Evolutionary conservation across 2,329 filamentous ascomycete species (phyloP).

Genomic region (Gyromitra esculenta): DNA sequence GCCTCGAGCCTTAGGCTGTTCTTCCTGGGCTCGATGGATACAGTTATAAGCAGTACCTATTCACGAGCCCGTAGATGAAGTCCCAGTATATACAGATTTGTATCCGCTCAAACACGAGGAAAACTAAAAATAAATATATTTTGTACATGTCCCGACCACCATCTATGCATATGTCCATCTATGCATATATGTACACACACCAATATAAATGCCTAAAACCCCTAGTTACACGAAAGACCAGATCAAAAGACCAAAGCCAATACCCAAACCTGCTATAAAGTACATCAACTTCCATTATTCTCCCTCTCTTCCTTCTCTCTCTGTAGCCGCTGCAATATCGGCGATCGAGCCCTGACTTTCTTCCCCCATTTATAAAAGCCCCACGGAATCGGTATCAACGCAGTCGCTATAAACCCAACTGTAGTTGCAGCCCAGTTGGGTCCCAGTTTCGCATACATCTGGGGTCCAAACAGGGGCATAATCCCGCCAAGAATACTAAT

Average conservation of each 20-base stretch:
- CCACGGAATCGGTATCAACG: conserved; percentile 80
- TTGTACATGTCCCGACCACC: neutral
- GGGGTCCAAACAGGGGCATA: conserved; percentile 77
- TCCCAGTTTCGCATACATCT: conserved; percentile 75
- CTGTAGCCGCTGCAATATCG: conserved; percentile 61
- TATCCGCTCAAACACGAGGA: too few relatives aligned
- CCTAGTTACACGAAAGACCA: neutral
- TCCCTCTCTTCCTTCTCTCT: conserved; percentile 57
- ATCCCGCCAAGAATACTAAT: conserved; percentile 74
- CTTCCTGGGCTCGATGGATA: too few relatives aligned
- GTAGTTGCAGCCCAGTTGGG: conserved; percentile 69
- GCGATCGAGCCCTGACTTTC: conserved; percentile 66
- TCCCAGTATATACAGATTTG: too few relatives aligned
- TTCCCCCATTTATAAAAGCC: conserved; percentile 75
- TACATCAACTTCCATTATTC: conserved; percentile 4
- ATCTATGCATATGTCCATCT: neutral
- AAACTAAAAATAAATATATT: neutral
- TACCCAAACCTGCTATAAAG: neutral
- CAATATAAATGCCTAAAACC: neutral
- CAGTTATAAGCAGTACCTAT: too few relatives aligned
- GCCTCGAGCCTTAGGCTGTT: too few relatives aligned
- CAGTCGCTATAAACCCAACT: conserved; percentile 75
- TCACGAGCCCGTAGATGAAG: too few relatives aligned
- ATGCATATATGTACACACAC: neutral
- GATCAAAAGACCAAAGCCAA: neutral